A percentile compares a stretch with the other conserved stretches of the same genome.
phyloP scores from a whole-genome alignment of 2,329 filamentous ascomycete species.

The Leptographium galeiforme region DNA sequence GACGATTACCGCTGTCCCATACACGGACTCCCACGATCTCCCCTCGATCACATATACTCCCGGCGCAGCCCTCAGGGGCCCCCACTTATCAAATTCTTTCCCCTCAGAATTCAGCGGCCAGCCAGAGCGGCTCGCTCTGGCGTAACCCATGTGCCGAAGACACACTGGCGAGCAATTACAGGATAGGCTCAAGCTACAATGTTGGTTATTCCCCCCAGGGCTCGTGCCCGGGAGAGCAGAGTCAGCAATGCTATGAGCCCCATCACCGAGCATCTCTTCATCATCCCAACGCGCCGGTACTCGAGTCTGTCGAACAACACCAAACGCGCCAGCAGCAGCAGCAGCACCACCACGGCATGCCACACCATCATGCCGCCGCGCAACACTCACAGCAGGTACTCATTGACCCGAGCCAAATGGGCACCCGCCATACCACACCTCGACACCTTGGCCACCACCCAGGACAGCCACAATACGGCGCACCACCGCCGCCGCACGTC shows the following conservation, averaged over 20 bases:
- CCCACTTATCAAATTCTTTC: slow-evolving; percentile 41
- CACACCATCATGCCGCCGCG: slow-evolving; percentile 31
- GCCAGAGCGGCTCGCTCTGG: slow-evolving; percentile 66
- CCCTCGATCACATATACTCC: slow-evolving; percentile 11
- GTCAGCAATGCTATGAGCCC: slow-evolving; percentile 28
- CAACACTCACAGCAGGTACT: slow-evolving; percentile 40
- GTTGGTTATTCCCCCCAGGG: slow-evolving; percentile 61
- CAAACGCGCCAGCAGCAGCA: slow-evolving; percentile 25
- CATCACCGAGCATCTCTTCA: slow-evolving; percentile 36
- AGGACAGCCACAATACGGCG: slow-evolving; percentile 39
- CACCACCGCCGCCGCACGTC: slow-evolving; percentile 27
- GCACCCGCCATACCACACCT: slow-evolving; percentile 29
- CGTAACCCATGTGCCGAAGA: slow-evolving; percentile 59
- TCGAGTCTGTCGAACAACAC: slow-evolving; percentile 29
- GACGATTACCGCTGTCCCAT: background rate
- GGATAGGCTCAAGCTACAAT: slow-evolving; percentile 56
- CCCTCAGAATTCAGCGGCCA: slow-evolving; percentile 51
- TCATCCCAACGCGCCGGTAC: slow-evolving; percentile 29
- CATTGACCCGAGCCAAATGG: slow-evolving; percentile 42
- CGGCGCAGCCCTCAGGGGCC: slow-evolving; percentile 41
- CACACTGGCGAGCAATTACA: slow-evolving; percentile 64
- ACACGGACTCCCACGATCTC: background rate
- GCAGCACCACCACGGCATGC: slow-evolving; percentile 26
- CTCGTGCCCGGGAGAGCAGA: slow-evolving; percentile 50
- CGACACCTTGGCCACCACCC: slow-evolving; percentile 34